Base-by-base conservation (phyloP, 1,284 basidiomycete species). In the Melampsora occidentalis region DNA sequence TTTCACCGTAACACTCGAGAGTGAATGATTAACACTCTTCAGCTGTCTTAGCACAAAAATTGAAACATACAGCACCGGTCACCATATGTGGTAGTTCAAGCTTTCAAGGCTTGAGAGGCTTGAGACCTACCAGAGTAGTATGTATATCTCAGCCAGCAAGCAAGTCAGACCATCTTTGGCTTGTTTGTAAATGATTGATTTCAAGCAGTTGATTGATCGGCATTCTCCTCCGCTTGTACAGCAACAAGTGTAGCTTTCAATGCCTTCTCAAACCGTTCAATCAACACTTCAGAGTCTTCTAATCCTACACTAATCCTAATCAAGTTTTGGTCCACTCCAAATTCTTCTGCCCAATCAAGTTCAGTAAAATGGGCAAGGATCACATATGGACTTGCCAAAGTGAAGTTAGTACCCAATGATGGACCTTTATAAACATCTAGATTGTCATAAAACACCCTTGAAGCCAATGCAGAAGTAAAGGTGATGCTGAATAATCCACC, bases 391-490 rank as follows among this genome's bases (percentile, higher is more conserved):
- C 90, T 93, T 33, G 92, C 93, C 18, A 97, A 87, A 1, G 96
- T 98, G 83, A 98, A 97, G 85, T 94, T 97, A 48, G 95, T 98
- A 0, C 96, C 96, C 25, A 98, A 87, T 81, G 90, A 92, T 0
- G 96, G 97, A 1, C 96, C 97, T 83, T 98, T 99, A 78, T 88
- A 88, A 83, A 90, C 94, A 6, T 87, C 85, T 28, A 99, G 85
- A 0, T 88, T 85, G 82, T 99, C 93, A 82, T 92, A 99, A 85
- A 99, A 99, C 6, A 90, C 91, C 57, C 85, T 83, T 1, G 91
- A 90, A 0, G 92, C 92, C 0, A 83, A 85, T 10, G 84, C 78
- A 1, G 89, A 88, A 1, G 87, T 89, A 84, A 99, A 98, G 0
- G 91, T 93, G 71, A 98, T 83, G 2, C 92, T 93, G 85, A 99